Conservation (phyloP, 2,329 filamentous ascomycete species). For the Lithohypha guttulata region DNA sequence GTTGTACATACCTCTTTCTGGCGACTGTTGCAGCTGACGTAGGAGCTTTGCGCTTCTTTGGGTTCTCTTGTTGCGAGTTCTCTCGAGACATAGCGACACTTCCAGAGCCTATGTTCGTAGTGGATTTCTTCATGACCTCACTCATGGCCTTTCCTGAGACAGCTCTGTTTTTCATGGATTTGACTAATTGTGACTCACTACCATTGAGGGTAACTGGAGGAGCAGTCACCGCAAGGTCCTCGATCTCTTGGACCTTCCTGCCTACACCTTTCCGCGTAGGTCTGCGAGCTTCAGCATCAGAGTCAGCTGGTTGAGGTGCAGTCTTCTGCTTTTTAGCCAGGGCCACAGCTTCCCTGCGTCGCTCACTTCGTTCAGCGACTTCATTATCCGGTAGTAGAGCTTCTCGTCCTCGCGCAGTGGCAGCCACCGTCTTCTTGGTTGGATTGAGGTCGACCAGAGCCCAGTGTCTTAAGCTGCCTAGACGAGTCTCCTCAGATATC, state of each 20-base stretch:
- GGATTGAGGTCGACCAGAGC: conserved; percentile 81
- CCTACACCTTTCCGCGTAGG: conserved; percentile 43
- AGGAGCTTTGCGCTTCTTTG: conserved; percentile 25
- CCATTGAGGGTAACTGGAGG: too few relatives aligned
- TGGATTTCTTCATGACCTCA: conserved; percentile 54
- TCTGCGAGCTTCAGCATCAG: conserved; percentile 62
- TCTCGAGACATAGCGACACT: conserved; percentile 21
- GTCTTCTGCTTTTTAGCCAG: conserved; percentile 52
- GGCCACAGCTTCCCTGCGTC: conserved; percentile 68
- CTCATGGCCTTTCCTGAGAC: conserved; percentile 29
- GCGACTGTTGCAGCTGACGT: conserved; percentile 20
- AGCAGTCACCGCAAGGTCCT: too few relatives aligned
- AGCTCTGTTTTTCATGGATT: conserved; percentile 61
- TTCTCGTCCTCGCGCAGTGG: conserved; percentile 51
- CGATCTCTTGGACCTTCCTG: too few relatives aligned
- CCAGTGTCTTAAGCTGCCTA: conserved; percentile 88
- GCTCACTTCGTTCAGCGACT: conserved; percentile 72
- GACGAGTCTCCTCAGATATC: conserved; percentile 87
- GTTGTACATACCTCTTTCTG: conserved; percentile 59
- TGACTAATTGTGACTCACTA: too few relatives aligned
- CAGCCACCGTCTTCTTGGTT: conserved; percentile 39
- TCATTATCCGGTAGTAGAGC: conserved; percentile 60
- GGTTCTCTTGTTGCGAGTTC: conserved; percentile 21
- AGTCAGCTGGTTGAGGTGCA: conserved; percentile 60
- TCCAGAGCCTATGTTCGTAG: conserved; percentile 35